Evolutionary conservation across 164 flowering plant genomes (phyloP), one percentile per base, ranked within the genome.

Genomic region (Annona squamosa): DNA sequence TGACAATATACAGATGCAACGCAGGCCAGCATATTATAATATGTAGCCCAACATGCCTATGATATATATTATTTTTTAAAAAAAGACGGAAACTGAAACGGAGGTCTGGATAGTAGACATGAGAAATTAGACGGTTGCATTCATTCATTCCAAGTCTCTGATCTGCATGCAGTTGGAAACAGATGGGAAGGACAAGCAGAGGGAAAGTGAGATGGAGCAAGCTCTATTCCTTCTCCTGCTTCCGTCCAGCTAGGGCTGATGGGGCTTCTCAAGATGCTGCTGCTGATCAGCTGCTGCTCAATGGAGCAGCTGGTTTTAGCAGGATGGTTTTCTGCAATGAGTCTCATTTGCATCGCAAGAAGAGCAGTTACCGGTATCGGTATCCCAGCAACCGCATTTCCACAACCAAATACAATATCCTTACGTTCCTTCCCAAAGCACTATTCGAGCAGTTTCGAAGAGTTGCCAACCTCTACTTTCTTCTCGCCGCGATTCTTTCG

Each of bases 401-500:
- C 48, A 87, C 87, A 3, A 88, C 90, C 2, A 90, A 85, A 77
- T 90, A 90, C 79, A 88, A 81, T 72, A 48, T 83, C 42, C 67
- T 71, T 0, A 87, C 86, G 46, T 90, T 87, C 68, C 79, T 90
- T 57, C 94, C 94, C 2, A 90, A 76, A 68, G 85, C 94, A 1
- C 74, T 87, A 18, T 87, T 85, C 70, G 91, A 89, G 78, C 93
- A 88, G 78, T 89, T 89, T 13, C 77, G 91, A 2, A 80, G 93
- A 71, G 93, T 89, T 68, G 93, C 93, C 57, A 89, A 89, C 77
- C 71, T 89, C 41, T 89, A 87, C 66, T 89, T 89, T 75, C 86
- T 89, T 9, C 48, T 88, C 76, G 84, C 84, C 46, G 93, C 89
- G 3, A 67, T 59, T 0, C 68, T 88, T 46, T 85, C 91, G 1